phyloP scores from a whole-genome alignment of 1,284 basidiomycete species.

The Ustilago loliicola region DNA sequence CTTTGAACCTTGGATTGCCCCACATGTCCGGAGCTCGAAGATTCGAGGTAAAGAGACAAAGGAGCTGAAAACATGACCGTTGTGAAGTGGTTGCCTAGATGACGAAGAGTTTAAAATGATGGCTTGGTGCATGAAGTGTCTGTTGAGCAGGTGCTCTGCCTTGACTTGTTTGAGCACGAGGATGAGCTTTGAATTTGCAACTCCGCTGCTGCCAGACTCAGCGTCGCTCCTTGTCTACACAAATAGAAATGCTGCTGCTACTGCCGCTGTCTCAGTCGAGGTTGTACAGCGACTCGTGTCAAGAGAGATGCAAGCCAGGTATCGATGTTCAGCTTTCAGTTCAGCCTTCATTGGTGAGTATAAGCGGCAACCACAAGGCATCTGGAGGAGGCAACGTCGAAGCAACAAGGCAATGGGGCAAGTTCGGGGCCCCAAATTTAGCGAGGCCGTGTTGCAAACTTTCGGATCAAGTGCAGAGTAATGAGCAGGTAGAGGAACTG shows the following conservation, averaged over 20 bases:
- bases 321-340: no score
- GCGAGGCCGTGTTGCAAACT: conserved; percentile 19
- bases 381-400: background rate
- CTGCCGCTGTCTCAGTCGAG: background rate
- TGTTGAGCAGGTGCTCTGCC: background rate
- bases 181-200: conserved; percentile 5
- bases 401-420: background rate
- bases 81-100: background rate
- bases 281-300: background rate
- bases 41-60: background rate
- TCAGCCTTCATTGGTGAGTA: no score
- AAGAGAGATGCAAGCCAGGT: no score
- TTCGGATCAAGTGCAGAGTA: background rate
- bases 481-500: background rate
- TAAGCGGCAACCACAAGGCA: no score
- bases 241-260: background rate
- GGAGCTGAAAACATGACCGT: background rate
- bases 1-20: background rate
- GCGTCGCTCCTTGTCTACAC: background rate
- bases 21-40: background rate
- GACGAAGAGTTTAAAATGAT: conserved; percentile 12
- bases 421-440: conserved; percentile 10
- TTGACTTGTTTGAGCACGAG: conserved; percentile 2
- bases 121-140: background rate
- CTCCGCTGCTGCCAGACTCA: background rate